Conservation (phyloP, 2,329 filamentous ascomycete species). For the Botryotinia globosa region DNA sequence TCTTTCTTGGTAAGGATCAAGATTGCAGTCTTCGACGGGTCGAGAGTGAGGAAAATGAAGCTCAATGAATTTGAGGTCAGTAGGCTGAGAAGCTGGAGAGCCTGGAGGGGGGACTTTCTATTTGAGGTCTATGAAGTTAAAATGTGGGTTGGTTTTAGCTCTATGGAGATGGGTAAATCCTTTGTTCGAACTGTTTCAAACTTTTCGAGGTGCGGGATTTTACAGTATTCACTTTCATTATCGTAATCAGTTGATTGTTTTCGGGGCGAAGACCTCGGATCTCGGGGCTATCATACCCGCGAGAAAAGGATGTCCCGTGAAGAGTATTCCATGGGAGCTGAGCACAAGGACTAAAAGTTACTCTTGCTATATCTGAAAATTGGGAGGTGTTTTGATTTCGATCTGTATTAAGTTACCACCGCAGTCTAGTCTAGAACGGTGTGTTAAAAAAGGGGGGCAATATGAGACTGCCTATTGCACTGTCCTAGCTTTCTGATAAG, state of each 20-base stretch:
- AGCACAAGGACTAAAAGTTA: background rate
- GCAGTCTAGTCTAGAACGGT: background rate
- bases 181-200: background rate
- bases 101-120: background rate
- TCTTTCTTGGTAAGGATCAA: conserved; percentile 5
- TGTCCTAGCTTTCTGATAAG: background rate
- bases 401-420: background rate
- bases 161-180: background rate
- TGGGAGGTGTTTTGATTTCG: background rate
- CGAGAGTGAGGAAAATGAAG: background rate
- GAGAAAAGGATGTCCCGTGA: background rate
- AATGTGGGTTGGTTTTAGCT: background rate
- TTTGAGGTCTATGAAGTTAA: background rate
- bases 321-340: background rate
- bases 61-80: background rate
- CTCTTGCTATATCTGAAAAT: background rate
- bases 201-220: background rate
- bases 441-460: background rate
- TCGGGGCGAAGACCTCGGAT: background rate
- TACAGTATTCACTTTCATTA: conserved; percentile 4
- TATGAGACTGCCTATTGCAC: background rate
- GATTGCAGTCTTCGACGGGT: background rate
- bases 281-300: background rate
- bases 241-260: background rate
- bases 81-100: background rate